These are phyloP conservation scores for Dendrostoma leiphaemia DNA, from an alignment of 2,329 filamentous ascomycete species.

Conservation along the genomic window DNA sequence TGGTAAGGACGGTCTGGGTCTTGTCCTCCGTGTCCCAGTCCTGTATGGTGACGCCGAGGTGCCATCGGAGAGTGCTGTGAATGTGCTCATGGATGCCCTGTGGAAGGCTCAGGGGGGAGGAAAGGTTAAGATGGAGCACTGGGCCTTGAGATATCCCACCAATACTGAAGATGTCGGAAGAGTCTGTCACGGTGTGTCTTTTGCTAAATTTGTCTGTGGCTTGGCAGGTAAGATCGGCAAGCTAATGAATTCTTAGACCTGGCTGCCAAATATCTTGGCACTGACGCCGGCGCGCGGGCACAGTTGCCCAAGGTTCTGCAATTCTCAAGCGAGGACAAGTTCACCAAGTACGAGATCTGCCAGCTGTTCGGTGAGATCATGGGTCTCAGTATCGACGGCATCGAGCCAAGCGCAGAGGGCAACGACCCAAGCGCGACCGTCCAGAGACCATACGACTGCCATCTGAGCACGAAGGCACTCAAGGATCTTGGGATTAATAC, in stretches of 20 bases:
- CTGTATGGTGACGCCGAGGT: slow-evolving; percentile 75
- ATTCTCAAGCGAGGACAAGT: slow-evolving; percentile 81
- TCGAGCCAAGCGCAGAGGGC: slow-evolving; percentile 68
- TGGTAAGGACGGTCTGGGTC: slow-evolving; percentile 51
- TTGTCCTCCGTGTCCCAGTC: slow-evolving; percentile 78
- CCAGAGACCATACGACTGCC: slow-evolving; percentile 82
- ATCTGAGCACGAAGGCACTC: slow-evolving; percentile 74
- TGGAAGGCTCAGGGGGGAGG: slow-evolving; percentile 68
- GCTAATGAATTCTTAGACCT: slow-evolving; percentile 51
- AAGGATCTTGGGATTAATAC: slow-evolving; percentile 74
- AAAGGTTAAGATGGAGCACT: slow-evolving; percentile 79
- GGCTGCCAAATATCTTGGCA: slow-evolving; percentile 61
- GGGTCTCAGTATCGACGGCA: slow-evolving; percentile 66
- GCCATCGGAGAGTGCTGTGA: slow-evolving; percentile 77
- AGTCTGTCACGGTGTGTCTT: slow-evolving; percentile 62
- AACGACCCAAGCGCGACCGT: slow-evolving; percentile 70
- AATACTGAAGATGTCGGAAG: slow-evolving; percentile 85
- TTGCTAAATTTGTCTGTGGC: slow-evolving; percentile 5
- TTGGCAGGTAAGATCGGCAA: background rate
- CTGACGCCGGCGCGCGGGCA: slow-evolving; percentile 40
- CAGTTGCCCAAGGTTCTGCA: slow-evolving; percentile 71
- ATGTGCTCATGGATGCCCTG: slow-evolving; percentile 73
- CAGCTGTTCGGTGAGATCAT: slow-evolving; percentile 75
- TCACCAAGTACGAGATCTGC: slow-evolving; percentile 90
- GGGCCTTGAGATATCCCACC: slow-evolving; percentile 80